Conservation (phyloP, 1,139 yeast species). For the Blastobotrys illinoisensis region DNA sequence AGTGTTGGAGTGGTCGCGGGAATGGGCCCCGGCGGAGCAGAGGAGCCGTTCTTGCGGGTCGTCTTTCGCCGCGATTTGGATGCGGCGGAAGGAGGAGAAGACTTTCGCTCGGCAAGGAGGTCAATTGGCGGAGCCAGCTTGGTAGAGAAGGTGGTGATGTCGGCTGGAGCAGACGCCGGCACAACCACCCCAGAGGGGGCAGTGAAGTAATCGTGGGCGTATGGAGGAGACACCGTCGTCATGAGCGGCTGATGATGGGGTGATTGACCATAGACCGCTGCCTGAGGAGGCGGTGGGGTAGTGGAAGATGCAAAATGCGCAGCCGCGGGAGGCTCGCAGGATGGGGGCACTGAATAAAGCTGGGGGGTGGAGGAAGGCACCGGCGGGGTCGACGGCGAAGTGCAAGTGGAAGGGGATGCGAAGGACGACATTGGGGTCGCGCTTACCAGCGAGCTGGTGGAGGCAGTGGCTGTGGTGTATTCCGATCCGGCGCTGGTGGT, state of each 20-base stretch:
- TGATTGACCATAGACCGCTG: background rate
- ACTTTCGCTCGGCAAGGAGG: background rate
- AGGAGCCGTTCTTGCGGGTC: constrained; percentile 7
- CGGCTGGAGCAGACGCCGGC: background rate
- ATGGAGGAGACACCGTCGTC: background rate
- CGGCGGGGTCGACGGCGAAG: background rate
- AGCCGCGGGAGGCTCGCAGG: background rate
- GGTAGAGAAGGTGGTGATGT: background rate
- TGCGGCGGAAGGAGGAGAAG: background rate
- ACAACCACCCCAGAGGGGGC: background rate
- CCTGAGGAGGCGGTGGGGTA: background rate
- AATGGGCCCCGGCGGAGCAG: constrained; percentile 22
- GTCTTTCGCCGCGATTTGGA: constrained; percentile 3
- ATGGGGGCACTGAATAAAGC: background rate
- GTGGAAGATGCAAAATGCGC: background rate
- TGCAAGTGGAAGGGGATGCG: background rate
- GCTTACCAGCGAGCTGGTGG: background rate
- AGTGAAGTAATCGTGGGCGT: background rate
- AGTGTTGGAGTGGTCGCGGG: constrained; percentile 25
- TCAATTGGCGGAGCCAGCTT: background rate
- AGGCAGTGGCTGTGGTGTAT: background rate
- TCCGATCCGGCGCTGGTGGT: background rate
- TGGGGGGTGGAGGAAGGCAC: background rate
- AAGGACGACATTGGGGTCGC: background rate
- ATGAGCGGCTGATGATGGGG: background rate